Evolutionary conservation across 2,329 filamentous ascomycete genomes (phyloP), one percentile per base, ranked within the genome.

Genomic region (Hymenoscyphus scutula): DNA sequence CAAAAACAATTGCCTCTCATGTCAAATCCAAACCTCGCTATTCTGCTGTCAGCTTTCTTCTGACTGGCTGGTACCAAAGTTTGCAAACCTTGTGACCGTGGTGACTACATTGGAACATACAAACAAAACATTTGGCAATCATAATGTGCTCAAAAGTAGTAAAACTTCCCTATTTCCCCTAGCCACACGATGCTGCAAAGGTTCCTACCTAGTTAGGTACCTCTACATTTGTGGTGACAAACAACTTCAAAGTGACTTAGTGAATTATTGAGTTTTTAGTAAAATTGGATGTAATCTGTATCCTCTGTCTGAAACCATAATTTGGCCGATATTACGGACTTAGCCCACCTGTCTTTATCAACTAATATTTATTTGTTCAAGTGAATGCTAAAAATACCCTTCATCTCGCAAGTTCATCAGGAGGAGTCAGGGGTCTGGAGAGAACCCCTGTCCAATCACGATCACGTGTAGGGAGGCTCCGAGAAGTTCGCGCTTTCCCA

Each of bases 401-500:
- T 32, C 7, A 8, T 32, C 41, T 10, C 3, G 27, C 3, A 29
- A 29, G 27, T n/a, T n/a, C n/a, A n/a, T n/a, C n/a, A n/a, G n/a
- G n/a, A n/a, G 19, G 23, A 19, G 8, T 23, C 45, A 51, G 45
- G 45, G 45, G 45, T 13, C n/a, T 19, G 7, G n/a, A 51, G 19
- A 51, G 10, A 11, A 23, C 10, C 45, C 45, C 45, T 51, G 45
- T 25, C 45, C 11, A n/a, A 48, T 48, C n/a, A 48, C 45, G 41
- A 48, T 48, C n/a, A 48, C 45, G n/a, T 48, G 19, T 23, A 6
- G 6, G 19, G 41, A 48, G 41, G 41, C 41, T 48, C 41, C 41
- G 6, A 19, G 13, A 37, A n/a, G 38, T 23, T 45, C n/a, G 38
- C 38, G 38, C 38, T 55, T 55, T 55, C 51, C 34, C 19, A 60